Evolutionary conservation across 345 rosid genomes (phyloP).

Genomic region (Citrus maxima): DNA sequence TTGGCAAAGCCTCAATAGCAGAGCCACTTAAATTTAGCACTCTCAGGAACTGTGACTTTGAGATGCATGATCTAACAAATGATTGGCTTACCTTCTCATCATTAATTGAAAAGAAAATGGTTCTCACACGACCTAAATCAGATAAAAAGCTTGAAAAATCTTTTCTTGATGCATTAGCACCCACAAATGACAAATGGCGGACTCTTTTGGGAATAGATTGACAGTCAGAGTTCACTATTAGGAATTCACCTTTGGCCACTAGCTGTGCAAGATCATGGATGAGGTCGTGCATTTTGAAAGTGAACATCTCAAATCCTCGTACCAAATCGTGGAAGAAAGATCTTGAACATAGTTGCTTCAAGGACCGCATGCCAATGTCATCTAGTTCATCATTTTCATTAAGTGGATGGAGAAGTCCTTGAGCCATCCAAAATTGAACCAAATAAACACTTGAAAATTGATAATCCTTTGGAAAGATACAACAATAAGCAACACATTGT

Average conservation of each 20-base stretch:
- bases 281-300: slow-evolving; percentile 17
- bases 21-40: neutral
- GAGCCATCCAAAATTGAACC: slow-evolving; percentile 21
- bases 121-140: slow-evolving; percentile 3
- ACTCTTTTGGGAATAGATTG: too few species aligned
- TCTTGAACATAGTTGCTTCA: slow-evolving; percentile 5
- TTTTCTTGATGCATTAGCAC: neutral
- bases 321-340: too few species aligned
- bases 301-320: too few species aligned
- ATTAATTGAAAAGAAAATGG: slow-evolving; percentile 3
- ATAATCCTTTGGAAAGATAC: slow-evolving; percentile 26
- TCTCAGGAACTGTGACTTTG: slow-evolving; percentile 9
- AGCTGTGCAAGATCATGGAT: slow-evolving; percentile 22
- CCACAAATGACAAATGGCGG: slow-evolving; percentile 10
- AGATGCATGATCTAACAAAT: neutral
- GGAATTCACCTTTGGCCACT: neutral
- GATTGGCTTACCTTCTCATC: neutral
- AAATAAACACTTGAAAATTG: neutral
- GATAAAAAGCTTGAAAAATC: neutral
- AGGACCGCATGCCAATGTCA: neutral
- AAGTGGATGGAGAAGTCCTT: neutral
- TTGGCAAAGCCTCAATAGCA: slow-evolving; percentile 12
- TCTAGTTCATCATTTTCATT: neutral
- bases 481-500: slow-evolving; percentile 19
- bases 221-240: too few species aligned